Base-by-base conservation (phyloP, 169 alveolate species). In the Prorocentrum cordatum region DNA sequence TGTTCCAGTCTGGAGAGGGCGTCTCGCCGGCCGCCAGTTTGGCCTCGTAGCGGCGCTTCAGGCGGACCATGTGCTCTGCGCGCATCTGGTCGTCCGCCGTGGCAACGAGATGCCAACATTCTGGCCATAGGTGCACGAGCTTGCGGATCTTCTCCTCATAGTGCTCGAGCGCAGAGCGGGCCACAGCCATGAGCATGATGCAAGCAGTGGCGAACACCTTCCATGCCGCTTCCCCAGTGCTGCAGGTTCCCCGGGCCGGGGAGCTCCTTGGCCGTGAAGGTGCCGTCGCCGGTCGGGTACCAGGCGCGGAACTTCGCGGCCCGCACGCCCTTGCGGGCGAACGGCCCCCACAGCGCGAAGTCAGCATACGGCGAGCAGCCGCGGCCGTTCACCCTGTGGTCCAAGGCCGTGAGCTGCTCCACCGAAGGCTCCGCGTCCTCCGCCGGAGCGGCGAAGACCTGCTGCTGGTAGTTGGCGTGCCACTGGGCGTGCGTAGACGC, bases 171-270 rank as follows among this genome's bases (percentile, higher is more conserved):
- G 82, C 64, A 18, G 66, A 9, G 10, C 3, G 27, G 10, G 83
- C 5, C 27, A 39, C 83, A n/a, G 26, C 66, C 45, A 9, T 24
- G 38, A 70, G 20, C 59, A 36, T 70, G 31, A 70, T 62, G 20
- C 36, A n/a, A 6, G 83, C 31, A 38, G 36, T 70, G 18, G 6
- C 83, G 35, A 36, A 72, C 54, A 72, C 84, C 50, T 32, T 26
- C 84, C 84, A 72, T 20, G 68, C 42, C 9, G 50, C 31, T 20
- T 20, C 10, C 3, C 84, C 84, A 72, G 16, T 39, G n/a, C 6
- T 72, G 68, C n/a, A 16, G 47, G 68, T 14, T 27, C 20, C 50
- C 68, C n/a, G 84, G 84, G 1, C 84, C 84, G 22, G 84, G 50
- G 50, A 72, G 50, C 31, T 72, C 84, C 39, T 39, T 32, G 2